Conservation (phyloP, 805 yeast species). For the Ogataea neopini region DNA sequence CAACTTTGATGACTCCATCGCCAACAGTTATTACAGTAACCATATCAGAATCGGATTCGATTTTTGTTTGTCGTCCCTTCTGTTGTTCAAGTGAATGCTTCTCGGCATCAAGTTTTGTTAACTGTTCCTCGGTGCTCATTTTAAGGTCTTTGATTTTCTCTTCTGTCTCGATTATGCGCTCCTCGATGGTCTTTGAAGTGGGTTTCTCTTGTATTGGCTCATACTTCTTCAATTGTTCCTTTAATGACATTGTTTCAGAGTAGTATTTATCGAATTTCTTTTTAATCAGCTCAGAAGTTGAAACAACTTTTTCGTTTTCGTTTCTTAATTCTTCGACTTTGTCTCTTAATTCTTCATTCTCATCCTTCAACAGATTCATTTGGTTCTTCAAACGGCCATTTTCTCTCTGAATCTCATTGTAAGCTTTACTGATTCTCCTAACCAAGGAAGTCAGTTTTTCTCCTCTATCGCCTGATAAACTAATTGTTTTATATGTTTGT, state of each 20-base stretch:
- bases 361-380: constrained; percentile 7
- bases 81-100: constrained; percentile 10
- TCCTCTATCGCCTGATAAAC: constrained; percentile 14
- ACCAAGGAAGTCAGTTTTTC: constrained; percentile 16
- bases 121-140: constrained; percentile 10
- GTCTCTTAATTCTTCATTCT: constrained; percentile 5
- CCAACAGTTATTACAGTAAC: constrained; percentile 19
- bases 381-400: constrained; percentile 6
- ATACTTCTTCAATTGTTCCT: constrained; percentile 8
- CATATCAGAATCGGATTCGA: constrained; percentile 4
- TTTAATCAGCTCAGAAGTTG: constrained; percentile 18
- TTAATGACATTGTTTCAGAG: constrained; percentile 15
- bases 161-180: constrained; percentile 13
- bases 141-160: constrained; percentile 11
- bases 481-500: constrained; percentile 21
- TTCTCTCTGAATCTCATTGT: constrained; percentile 9
- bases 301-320: constrained; percentile 9
- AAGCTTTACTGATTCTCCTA: constrained; percentile 15
- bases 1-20: constrained; percentile 19
- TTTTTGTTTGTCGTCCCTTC: constrained; percentile 1
- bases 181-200: constrained; percentile 8
- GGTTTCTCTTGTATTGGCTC: background rate
- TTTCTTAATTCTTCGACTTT: constrained; percentile 8
- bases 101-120: constrained; percentile 11
- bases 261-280: constrained; percentile 22